Percentiles rank a stretch among this genome's conserved stretches.
Conservation (phyloP, 176 grass and related monocot species). For the Juncus effusus region DNA sequence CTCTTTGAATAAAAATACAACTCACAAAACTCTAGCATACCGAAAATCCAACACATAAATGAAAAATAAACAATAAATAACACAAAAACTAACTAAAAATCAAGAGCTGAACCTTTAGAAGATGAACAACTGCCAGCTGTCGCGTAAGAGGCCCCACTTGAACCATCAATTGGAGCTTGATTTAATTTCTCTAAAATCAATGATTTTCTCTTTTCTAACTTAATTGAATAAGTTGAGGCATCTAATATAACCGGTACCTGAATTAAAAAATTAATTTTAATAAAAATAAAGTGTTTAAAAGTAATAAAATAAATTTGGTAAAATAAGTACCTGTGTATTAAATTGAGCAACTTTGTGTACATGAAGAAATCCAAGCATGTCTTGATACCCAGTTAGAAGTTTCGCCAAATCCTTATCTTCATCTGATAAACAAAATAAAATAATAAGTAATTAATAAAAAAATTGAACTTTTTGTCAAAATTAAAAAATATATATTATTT, state of each 20-base stretch:
- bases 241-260: conserved; percentile 90
- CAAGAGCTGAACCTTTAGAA: conserved; percentile 56
- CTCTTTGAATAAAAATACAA: no score
- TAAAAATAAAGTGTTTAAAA: conserved; percentile 19
- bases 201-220: conserved; percentile 67
- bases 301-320: conserved; percentile 8
- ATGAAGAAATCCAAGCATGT: conserved; percentile 90
- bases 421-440: conserved; percentile 50
- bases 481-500: not conserved
- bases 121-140: conserved; percentile 59
- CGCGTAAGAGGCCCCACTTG: conserved; percentile 52
- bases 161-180: conserved; percentile 80
- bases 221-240: conserved; percentile 69
- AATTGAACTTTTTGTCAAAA: not conserved
- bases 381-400: conserved; percentile 79
- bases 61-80: no score
- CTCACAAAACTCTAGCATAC: no score
- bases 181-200: conserved; percentile 79
- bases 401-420: conserved; percentile 87
- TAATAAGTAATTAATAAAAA: not conserved
- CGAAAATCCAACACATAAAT: no score
- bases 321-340: conserved; percentile 63
- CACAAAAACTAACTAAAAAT: conserved; percentile 41
- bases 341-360: conserved; percentile 86
- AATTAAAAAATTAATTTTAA: conserved; percentile 4